Percentiles rank a stretch among this genome's conserved stretches.
Evolutionary conservation across 257 asterid genomes (phyloP).

Genomic region (Thymus mandschuricus): DNA sequence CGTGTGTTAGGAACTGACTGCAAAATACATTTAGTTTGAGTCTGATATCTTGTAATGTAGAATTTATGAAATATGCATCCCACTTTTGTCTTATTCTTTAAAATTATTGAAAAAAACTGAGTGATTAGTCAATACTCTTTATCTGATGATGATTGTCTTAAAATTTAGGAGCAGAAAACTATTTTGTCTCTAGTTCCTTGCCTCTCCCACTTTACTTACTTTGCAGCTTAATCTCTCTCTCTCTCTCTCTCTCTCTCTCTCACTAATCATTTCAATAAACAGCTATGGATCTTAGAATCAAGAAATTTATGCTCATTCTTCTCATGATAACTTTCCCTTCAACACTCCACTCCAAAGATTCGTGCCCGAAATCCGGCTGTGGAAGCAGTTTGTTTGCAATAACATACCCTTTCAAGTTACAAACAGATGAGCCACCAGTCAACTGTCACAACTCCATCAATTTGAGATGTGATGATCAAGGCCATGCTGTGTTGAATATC

Average conservation of each 20-base stretch:
- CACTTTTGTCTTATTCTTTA: not conserved
- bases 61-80: too few relatives aligned
- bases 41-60: not conserved
- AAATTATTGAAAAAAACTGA: not conserved
- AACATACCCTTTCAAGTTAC: constrained; percentile 47
- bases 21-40: not conserved
- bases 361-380: constrained; percentile 38
- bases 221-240: not conserved
- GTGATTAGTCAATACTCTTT: constrained; percentile 22
- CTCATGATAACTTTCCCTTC: constrained; percentile 28
- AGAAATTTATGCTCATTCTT: constrained; percentile 21
- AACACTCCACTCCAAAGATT: constrained; percentile 33
- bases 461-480: constrained; percentile 33
- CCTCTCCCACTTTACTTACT: constrained; percentile 14
- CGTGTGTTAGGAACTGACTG: not conserved
- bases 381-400: constrained; percentile 12
- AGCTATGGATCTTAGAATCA: constrained; percentile 26
- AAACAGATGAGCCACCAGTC: constrained; percentile 28
- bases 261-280: constrained; percentile 18
- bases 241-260: not conserved
- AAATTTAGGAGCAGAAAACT: constrained; percentile 10
- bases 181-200: constrained; percentile 33
- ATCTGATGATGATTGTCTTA: constrained; percentile 15
- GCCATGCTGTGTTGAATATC: constrained; percentile 32
- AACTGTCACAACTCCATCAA: constrained; percentile 28